Evolutionary conservation across 495 filamentous ascomycete species (phyloP).

Genomic region (Astrothelium macrocarpum): DNA sequence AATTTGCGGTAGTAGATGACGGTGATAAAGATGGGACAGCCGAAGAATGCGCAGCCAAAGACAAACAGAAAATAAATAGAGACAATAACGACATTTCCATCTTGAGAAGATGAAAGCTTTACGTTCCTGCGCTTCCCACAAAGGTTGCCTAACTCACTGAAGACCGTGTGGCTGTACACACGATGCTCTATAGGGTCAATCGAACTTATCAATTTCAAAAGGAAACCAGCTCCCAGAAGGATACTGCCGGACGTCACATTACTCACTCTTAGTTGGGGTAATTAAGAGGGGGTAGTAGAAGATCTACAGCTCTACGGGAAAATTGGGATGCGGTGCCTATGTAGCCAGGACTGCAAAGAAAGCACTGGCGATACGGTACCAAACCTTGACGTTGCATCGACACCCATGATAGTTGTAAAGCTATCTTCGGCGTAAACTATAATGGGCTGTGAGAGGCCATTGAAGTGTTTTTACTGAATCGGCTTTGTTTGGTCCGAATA

Average conservation of each 20-base stretch:
- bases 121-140: not conserved
- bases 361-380: not conserved
- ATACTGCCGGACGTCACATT: not conserved
- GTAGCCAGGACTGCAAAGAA: not conserved
- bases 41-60: not conserved
- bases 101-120: not conserved
- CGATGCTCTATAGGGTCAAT: too few relatives aligned
- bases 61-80: not conserved
- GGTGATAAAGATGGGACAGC: not conserved
- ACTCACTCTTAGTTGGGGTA: not conserved
- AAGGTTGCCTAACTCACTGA: not conserved
- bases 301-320: not conserved
- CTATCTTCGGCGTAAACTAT: not conserved
- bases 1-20: slow-evolving; percentile 14
- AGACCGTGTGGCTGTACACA: not conserved
- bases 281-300: not conserved
- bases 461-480: too few relatives aligned
- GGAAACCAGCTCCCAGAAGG: not conserved
- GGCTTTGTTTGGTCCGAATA: not conserved
- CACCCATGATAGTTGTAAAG: not conserved
- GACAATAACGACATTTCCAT: not conserved
- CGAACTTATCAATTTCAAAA: not conserved
- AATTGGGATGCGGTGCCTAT: not conserved
- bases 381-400: not conserved
- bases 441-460: not conserved